Evolutionary conservation across 169 alveolate genomes (phyloP).

Genomic region (Plasmodium reichenowi): DNA sequence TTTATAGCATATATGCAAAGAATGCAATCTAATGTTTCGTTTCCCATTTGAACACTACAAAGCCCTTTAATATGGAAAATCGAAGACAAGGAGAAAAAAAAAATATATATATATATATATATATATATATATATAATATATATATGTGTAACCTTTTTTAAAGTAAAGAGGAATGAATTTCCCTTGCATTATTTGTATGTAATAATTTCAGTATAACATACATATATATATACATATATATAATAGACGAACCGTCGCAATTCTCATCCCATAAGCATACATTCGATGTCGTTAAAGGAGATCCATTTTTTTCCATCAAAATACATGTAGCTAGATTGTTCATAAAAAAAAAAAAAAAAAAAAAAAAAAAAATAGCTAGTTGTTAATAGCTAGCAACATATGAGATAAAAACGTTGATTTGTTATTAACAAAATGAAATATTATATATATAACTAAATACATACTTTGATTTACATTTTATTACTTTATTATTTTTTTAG

Average conservation of each 20-base stretch:
- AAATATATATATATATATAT: background rate
- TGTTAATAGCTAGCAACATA: background rate
- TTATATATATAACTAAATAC: too few species aligned
- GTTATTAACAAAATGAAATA: too few species aligned
- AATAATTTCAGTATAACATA: too few species aligned
- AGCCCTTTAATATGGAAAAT: constrained; percentile 72
- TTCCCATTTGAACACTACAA: constrained; percentile 84
- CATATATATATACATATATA: background rate
- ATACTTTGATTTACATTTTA: too few species aligned
- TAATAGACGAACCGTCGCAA: constrained; percentile 81
- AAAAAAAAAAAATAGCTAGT: constrained; percentile 25
- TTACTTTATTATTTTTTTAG: too few species aligned
- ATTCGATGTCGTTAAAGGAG: constrained; percentile 87
- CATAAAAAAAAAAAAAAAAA: constrained; percentile 41
- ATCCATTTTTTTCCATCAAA: constrained; percentile 87
- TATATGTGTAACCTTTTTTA: background rate
- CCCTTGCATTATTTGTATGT: too few species aligned
- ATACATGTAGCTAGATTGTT: constrained; percentile 83
- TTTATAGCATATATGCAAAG: constrained; percentile 85
- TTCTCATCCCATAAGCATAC: constrained; percentile 88
- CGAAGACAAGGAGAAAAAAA: background rate
- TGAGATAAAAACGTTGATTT: too few species aligned
- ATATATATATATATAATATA: background rate
- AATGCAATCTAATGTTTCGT: constrained; percentile 85
- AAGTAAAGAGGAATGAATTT: background rate